Percentiles rank a stretch among this genome's conserved stretches.
phyloP scores from a whole-genome alignment of 2,329 filamentous ascomycete genomes.

The Aspergillaceae sp. region DNA sequence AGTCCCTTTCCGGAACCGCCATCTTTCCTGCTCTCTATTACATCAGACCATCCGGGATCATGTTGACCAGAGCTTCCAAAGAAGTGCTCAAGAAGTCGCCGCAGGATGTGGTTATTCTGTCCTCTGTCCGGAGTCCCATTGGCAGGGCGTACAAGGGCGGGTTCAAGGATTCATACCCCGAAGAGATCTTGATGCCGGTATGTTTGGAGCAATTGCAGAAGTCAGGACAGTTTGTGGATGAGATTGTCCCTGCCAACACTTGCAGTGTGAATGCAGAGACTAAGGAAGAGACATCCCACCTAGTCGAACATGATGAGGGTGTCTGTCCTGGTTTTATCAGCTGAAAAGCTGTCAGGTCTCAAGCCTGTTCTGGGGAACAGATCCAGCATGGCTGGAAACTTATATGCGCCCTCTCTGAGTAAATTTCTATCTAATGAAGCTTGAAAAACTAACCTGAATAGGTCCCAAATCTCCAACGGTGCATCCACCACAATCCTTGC shows the following conservation, averaged over 20 bases:
- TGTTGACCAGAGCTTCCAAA: conserved; percentile 7
- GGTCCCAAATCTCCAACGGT: conserved; percentile 33
- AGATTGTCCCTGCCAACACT: conserved; percentile 81
- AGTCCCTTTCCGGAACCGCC: too few relatives aligned
- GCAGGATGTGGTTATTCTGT: conserved; percentile 88
- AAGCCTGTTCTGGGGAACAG: conserved; percentile 81
- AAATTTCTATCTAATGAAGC: too few relatives aligned
- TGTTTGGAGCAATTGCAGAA: conserved; percentile 57
- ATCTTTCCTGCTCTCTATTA: too few relatives aligned
- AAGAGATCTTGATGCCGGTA: conserved; percentile 20
- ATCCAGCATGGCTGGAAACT: conserved; percentile 61
- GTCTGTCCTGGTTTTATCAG: conserved; percentile 79
- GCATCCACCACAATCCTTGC: conserved; percentile 76
- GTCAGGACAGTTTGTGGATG: conserved; percentile 75
- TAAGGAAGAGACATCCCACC: conserved; percentile 64
- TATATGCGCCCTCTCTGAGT: conserved; percentile 8
- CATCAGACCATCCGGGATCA: not conserved
- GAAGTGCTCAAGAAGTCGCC: conserved; percentile 55
- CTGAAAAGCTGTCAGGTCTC: conserved; percentile 69
- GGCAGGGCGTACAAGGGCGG: conserved; percentile 80
- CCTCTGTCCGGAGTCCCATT: conserved; percentile 77
- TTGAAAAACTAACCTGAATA: not conserved
- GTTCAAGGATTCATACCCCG: conserved; percentile 60
- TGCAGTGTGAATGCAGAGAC: conserved; percentile 64
- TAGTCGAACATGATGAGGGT: conserved; percentile 59